These are phyloP conservation scores for Mortierella polycephala DNA, from an alignment of 371 early-diverging fungal species.

Conservation along the genomic window DNA sequence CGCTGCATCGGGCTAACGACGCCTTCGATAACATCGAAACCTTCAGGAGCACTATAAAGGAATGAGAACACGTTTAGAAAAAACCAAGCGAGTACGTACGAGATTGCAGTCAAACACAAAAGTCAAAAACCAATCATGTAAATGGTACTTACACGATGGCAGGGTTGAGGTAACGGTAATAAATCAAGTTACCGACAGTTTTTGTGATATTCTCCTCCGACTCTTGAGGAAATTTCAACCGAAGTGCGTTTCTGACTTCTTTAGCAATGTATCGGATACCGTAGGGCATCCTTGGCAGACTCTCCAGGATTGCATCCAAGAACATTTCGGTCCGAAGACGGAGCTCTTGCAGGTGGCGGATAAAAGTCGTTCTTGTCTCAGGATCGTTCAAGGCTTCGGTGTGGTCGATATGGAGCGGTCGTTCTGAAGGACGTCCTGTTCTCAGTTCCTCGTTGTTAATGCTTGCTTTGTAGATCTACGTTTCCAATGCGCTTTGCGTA, in stretches of 20 bases:
- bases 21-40: slow-evolving; percentile 93
- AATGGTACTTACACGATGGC: slow-evolving; percentile 87
- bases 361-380: slow-evolving; percentile 84
- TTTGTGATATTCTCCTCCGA: slow-evolving; percentile 81
- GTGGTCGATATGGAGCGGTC: slow-evolving; percentile 81
- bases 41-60: slow-evolving; percentile 88
- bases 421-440: slow-evolving; percentile 84
- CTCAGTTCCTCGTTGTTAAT: slow-evolving; percentile 92
- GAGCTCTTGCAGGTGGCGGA: slow-evolving; percentile 78
- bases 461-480: slow-evolving; percentile 82
- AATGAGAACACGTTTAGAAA: slow-evolving; percentile 5
- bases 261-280: slow-evolving; percentile 96
- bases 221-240: slow-evolving; percentile 84
- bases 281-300: slow-evolving; percentile 90
- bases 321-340: slow-evolving; percentile 84
- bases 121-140: neutral
- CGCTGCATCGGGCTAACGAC: slow-evolving; percentile 88
- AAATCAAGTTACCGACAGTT: slow-evolving; percentile 94
- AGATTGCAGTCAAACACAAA: neutral
- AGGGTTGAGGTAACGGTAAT: slow-evolving; percentile 97
- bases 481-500: neutral
- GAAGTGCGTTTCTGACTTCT: slow-evolving; percentile 82
- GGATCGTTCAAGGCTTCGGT: slow-evolving; percentile 89
- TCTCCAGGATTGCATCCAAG: slow-evolving; percentile 79
- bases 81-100: neutral